A percentile compares a stretch with the other conserved stretches of the same genome.
phyloP scores from a whole-genome alignment of 1,284 basidiomycete species.

The Athelia sp. region DNA sequence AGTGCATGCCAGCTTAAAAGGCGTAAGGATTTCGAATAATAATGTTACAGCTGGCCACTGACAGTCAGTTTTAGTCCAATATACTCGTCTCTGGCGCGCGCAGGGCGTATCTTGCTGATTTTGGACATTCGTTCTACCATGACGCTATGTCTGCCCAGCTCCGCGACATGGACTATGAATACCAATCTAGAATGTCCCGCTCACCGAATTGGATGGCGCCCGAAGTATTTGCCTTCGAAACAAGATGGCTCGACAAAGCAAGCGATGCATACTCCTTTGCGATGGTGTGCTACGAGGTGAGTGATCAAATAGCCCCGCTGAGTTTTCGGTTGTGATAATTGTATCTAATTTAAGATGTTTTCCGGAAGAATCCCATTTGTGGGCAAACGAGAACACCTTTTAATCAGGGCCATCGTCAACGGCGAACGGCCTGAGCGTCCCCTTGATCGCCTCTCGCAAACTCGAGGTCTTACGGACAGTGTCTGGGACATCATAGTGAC shows the following conservation, averaged over 20 bases:
- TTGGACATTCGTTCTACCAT: not conserved
- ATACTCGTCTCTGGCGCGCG: not conserved
- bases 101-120: conserved; percentile 2
- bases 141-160: not conserved
- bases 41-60: not conserved
- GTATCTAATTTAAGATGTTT: no score
- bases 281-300: not conserved
- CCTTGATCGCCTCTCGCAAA: not conserved
- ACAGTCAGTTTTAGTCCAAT: not conserved
- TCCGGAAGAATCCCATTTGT: not conserved
- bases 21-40: not conserved
- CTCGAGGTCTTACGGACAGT: not conserved
- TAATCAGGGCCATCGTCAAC: not conserved
- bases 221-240: no score
- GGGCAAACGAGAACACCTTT: not conserved
- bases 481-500: not conserved
- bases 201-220: conserved; percentile 2
- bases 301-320: not conserved
- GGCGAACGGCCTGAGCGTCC: not conserved
- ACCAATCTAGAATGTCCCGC: no score
- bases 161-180: not conserved
- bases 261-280: conserved; percentile 3
- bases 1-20: conserved; percentile 3
- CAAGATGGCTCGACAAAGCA: no score
- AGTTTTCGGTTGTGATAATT: no score